Base-by-base conservation (phyloP, 2,329 filamentous ascomycete species). In the Fusarium concolor region DNA sequence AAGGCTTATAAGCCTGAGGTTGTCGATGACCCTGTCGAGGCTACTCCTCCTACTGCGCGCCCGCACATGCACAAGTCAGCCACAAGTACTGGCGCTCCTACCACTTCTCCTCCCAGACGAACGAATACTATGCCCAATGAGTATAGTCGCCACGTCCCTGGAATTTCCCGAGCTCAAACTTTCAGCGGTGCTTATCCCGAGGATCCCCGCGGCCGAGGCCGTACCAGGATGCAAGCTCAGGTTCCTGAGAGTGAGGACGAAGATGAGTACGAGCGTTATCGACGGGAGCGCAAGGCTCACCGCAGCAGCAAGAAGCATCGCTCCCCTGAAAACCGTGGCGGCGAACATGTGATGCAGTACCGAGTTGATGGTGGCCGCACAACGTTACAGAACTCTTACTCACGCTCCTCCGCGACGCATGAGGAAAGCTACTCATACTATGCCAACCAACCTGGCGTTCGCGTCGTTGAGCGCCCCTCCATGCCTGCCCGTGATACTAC, bases 151-250 rank as follows among this genome's bases (percentile, higher is more conserved):
- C 71, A 76, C 10, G 64, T 73, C 2, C 77, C 78, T 5, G 62
- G 56, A 6, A 67, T 79, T 5, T 38, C 71, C 11, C 74, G 80
- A 38, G 61, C 80, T 4, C 69, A 79, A 47, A 82, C 79, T 0
- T 81, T 74, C 49, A 73, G 72, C 37, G 68, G 62, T 14, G 60
- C 52, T 18, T 75, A 75, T 43, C 62, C 68, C 7, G 75, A 76
- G 3, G 74, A 77, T 11, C 64, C 72, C 8, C 79, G 79, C 7
- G 80, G 80, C 10, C 80, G 80, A 26, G 72, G 72, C 29, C 79
- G 80, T 17, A 79, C 78, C 12, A 77, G 76, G 43, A 67, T 76
- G 68, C 76, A 80, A 10, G 29, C 80, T 8, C 80, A 82, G 60
- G 71, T 76, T 15, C 68, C 74, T 11, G 76, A 79, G 6, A 74